Evolutionary conservation across 345 rosid species (phyloP), one percentile per base, ranked within the genome.

Genomic region (Brassica carinata): DNA sequence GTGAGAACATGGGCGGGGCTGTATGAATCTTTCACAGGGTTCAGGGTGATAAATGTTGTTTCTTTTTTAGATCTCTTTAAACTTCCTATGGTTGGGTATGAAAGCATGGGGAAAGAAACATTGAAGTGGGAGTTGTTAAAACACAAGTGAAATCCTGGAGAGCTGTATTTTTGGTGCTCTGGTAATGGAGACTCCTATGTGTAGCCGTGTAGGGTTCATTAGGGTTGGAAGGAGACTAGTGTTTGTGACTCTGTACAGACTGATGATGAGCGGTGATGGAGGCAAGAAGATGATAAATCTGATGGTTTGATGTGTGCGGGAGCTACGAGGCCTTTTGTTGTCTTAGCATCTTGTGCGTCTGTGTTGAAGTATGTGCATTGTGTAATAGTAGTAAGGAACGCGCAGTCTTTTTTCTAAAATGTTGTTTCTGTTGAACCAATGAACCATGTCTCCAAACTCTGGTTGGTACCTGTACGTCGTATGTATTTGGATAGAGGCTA

Each of bases 121-220:
- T 67, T 53, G 64, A 75, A 74, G 64, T 82, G 82, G 93, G 89
- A 81, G 86, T 87, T 82, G 72, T 84, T 83, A 19, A 81, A 72
- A 65, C 61, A 18, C 8, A 0, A 33, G 19, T 48, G 74, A 19
- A 58, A 65, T 80, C 82, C 85, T 79, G 57, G 82, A 87, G 90
- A 86, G 89, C 87, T 84, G 79, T 88, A 78, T 85, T 87, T 89
- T 87, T 84, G 87, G 69, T 86, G 90, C 90, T 85, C 91, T 84
- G 80, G 80, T 62, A 85, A 72, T 78, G 91, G 48, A 82, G 11
- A 75, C 80, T 76, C 72, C 71, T 69, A 71, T 27, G 2, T 40
- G 69, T 73, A 67, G 26, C 26, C 26, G 26, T 17, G 73, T 79
- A 67, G 79, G 75, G 69, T 57, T 67, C 71, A 18, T 14, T 34